Evolutionary conservation across 148 eudicot genomes (phyloP), one percentile per base, ranked within the genome.

Genomic region (Oxyria digyna): DNA sequence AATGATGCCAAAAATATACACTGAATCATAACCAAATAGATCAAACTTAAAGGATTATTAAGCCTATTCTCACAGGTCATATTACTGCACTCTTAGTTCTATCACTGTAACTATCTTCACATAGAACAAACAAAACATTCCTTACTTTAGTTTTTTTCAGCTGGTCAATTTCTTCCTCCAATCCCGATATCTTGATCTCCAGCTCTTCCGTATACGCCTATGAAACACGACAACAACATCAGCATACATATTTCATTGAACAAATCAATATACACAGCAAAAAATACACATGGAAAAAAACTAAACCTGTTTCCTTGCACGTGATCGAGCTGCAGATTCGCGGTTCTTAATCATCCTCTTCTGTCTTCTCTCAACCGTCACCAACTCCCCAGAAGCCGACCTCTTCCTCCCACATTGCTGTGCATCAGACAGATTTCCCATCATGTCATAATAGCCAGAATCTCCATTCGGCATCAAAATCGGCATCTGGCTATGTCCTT

Each of bases 181-280:
- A 77, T 52, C 87, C 87, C 6, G 87, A 78, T 67, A 94, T 88
- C 81, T 94, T 94, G 77, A 83, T 87, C 83, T 90, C 98, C 77
- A 93, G 82, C 82, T 93, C 98, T 66, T 93, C 78, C 13, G 98
- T 93, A 74, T 93, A 93, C 68, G 98, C 97, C 98, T 94, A 82
- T 38, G 77, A 78, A 48, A 70, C 15, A 29, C 7, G 64, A 11
- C 68, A 70, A 18, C n/a, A 18, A 49, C n/a, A 37, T 12, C 48
- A 20, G 18, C 65, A 75, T 67, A 2, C 57, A 68, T 32, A 18
- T 43, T 45, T 67, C 15, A 69, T 8, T 6, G 23, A 52, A 23
- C 40, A 15, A 26, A 42, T 5, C 15, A 49, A 15, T 4, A 62
- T 1, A 23, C 4, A 12, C 29, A 52, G 10, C 29, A 23, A 15